Base-by-base conservation (phyloP, 1,139 yeast genomes). In the Suhomyces taliae region DNA sequence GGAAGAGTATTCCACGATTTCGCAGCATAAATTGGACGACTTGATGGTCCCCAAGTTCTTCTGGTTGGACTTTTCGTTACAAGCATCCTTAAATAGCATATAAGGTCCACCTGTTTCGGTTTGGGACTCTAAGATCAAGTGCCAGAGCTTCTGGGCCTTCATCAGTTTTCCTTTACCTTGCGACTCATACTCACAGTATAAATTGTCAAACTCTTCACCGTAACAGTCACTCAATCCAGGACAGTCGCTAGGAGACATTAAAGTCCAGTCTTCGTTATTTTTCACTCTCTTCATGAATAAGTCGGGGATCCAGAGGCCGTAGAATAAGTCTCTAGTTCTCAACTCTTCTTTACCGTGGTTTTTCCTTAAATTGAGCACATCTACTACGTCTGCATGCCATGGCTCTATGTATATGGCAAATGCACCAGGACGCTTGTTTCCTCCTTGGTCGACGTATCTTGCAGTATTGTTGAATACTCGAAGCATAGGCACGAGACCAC, bases 371-470 rank as follows among this genome's bases (percentile, higher is more conserved):
- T 89, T 95, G 47, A 89, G 73, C 62, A 89, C 86, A 50, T 88
- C 96, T 64, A 87, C 85, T 48, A 89, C 79, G 63, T 89, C 96
- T 26, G 89, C 81, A 62, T 89, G 96, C 96, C 96, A 89, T 56
- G 96, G 96, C 70, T 89, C 96, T 49, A 89, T 74, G 67, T 89
- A 89, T 48, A 89, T 71, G 37, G 96, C 96, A 66, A 89, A 87
- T 11, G 96, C 96, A 61, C 96, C 96, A 2, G 96, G 96, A 64
- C 96, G 82, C 69, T 90, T 90, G 74, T 89, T 89, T 58, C 96
- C 96, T 64, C 96, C 96, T 73, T 89, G 96, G 61, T 89, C 96
- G 43, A 89, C 96, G 59, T 89, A 89, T 64, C 96, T 81, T 32
- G 96, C 96, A 48, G 96, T 88, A 70, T 88, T 88, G 76, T 89